Percentiles rank a stretch among this genome's conserved stretches.
These are phyloP conservation scores for Cladosporium oxysporum DNA, from an alignment of 2,329 filamentous ascomycete species.

Conservation along the genomic window DNA sequence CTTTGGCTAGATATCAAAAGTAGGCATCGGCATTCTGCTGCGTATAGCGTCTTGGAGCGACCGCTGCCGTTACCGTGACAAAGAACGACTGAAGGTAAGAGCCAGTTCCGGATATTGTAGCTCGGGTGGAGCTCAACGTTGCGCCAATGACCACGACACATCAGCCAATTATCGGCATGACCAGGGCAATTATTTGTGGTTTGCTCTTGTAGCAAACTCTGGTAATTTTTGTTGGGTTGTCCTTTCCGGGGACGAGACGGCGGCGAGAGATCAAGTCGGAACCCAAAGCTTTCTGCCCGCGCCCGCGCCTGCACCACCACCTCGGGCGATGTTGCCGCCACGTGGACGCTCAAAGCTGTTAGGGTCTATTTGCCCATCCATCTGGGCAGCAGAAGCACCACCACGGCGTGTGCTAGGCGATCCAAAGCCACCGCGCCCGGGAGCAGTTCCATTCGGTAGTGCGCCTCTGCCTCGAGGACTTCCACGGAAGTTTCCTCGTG, in stretches of 20 bases:
- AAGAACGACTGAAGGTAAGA: background rate
- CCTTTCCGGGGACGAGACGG: background rate
- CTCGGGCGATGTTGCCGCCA: slow-evolving; percentile 41
- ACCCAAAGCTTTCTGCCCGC: slow-evolving; percentile 20
- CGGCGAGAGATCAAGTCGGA: slow-evolving; percentile 12
- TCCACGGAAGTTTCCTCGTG: slow-evolving; percentile 29
- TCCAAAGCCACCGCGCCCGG: slow-evolving; percentile 28
- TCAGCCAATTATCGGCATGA: background rate
- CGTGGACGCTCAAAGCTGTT: slow-evolving; percentile 40
- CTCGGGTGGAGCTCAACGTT: background rate
- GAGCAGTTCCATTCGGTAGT: slow-evolving; percentile 17
- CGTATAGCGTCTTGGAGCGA: background rate
- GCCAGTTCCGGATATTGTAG: background rate
- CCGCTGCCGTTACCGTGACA: background rate
- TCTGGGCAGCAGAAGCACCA: slow-evolving; percentile 16
- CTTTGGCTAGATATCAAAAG: background rate
- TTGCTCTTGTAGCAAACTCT: background rate
- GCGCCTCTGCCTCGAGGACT: slow-evolving; percentile 15
- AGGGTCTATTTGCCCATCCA: slow-evolving; percentile 39
- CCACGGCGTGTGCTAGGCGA: slow-evolving; percentile 17
- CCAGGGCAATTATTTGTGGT: background rate
- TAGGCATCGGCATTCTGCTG: background rate
- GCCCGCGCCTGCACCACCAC: slow-evolving; percentile 6
- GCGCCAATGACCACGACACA: background rate
- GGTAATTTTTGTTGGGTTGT: background rate